Evolutionary conservation across 129 eudicot genomes (phyloP).

Genomic region (Chrysanthemum makinoi): DNA sequence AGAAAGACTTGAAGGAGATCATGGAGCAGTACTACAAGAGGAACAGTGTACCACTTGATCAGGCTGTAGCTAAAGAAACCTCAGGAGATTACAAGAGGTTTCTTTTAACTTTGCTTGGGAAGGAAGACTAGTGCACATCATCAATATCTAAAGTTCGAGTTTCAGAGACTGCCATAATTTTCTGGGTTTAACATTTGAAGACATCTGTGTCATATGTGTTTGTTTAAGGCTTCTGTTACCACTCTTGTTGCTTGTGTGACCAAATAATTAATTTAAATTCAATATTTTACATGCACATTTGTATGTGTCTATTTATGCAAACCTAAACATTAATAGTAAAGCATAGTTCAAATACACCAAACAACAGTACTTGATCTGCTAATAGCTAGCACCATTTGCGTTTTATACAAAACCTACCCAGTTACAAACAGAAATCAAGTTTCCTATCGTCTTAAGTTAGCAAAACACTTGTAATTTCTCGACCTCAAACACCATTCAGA

Average conservation of each 20-base stretch:
- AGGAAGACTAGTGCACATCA: slow-evolving; percentile 25
- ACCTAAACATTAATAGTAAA: background rate
- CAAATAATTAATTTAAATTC: background rate
- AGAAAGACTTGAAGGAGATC: slow-evolving; percentile 65
- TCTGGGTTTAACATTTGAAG: background rate
- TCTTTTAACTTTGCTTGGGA: slow-evolving; percentile 74
- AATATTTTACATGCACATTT: background rate
- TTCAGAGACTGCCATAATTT: too few relatives aligned
- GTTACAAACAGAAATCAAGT: too few relatives aligned
- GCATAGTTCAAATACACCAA: too few relatives aligned
- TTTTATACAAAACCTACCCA: too few relatives aligned
- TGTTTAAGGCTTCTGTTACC: background rate
- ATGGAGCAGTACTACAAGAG: slow-evolving; percentile 68
- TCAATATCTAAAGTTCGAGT: background rate
- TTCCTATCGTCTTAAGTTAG: too few relatives aligned
- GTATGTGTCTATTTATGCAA: background rate
- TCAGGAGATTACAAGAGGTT: slow-evolving; percentile 76
- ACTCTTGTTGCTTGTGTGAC: background rate
- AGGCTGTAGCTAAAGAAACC: slow-evolving; percentile 65
- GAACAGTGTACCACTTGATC: slow-evolving; percentile 66
- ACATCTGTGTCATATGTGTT: background rate
- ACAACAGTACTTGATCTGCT: too few relatives aligned
- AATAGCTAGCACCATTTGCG: too few relatives aligned
- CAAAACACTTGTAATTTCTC: too few relatives aligned
- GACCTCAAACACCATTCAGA: slow-evolving; percentile 25